A percentile compares a stretch with the other conserved stretches of the same genome.
These are phyloP conservation scores for Lachancea mirantina DNA, from an alignment of 805 yeast species.

Conservation along the genomic window DNA sequence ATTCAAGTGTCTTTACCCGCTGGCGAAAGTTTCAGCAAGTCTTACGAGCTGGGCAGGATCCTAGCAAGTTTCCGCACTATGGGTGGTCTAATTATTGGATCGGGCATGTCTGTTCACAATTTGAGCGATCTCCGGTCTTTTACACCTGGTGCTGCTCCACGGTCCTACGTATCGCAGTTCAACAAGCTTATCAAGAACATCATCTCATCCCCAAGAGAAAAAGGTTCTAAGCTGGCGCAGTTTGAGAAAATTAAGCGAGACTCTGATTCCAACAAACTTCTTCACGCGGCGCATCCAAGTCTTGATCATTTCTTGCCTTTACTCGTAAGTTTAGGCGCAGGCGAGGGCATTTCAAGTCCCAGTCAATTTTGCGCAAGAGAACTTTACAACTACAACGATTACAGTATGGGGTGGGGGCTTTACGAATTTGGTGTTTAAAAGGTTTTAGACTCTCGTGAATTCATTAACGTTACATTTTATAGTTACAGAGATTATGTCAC, in stretches of 20 bases:
- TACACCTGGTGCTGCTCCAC: conserved; percentile 12
- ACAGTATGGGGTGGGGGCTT: conserved; percentile 64
- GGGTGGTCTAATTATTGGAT: conserved; percentile 49
- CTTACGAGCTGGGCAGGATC: conserved; percentile 47
- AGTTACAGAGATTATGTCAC: no score
- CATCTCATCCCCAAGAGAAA: conserved; percentile 21
- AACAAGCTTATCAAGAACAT: conserved; percentile 39
- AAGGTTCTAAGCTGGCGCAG: conserved; percentile 30
- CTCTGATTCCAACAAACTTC: conserved; percentile 28
- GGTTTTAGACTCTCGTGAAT: no score
- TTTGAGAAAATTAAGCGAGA: conserved; percentile 34
- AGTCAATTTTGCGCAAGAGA: conserved; percentile 31
- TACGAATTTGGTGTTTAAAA: conserved; percentile 43
- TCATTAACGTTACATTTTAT: no score
- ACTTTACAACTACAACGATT: conserved; percentile 38
- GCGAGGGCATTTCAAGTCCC: conserved; percentile 19
- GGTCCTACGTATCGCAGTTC: conserved; percentile 48
- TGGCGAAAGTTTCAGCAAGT: conserved; percentile 35
- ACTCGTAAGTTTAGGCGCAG: conserved; percentile 53
- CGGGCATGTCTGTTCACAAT: conserved; percentile 81
- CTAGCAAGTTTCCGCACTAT: conserved; percentile 45
- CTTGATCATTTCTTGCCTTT: conserved; percentile 67
- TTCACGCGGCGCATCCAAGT: conserved; percentile 63
- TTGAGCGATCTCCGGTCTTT: conserved; percentile 35
- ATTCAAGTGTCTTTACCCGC: conserved; percentile 36